phyloP scores from a whole-genome alignment of 75 land plant genomes.

The Cupressus sempervirens region DNA sequence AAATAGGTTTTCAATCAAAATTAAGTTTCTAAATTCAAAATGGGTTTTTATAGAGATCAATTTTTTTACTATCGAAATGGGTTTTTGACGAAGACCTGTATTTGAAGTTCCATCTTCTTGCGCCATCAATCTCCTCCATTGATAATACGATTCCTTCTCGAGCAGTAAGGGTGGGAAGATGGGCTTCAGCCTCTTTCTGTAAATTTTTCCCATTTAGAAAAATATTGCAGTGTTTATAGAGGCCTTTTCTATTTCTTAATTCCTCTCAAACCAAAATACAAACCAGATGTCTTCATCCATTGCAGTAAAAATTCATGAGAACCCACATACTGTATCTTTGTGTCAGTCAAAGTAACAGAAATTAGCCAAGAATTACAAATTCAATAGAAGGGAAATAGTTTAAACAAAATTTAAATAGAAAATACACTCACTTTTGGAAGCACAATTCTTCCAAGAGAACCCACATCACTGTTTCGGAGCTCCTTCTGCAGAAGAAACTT shows the following conservation, averaged over 20 bases:
- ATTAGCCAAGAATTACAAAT: too few species aligned
- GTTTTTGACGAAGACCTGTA: slow-evolving; percentile 32
- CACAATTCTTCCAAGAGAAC: slow-evolving; percentile 67
- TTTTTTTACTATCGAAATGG: too few species aligned
- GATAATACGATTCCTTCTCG: slow-evolving; percentile 48
- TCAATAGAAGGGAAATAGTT: too few species aligned
- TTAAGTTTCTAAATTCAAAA: too few species aligned
- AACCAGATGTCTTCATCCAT: neutral
- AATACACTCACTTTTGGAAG: slow-evolving; percentile 68
- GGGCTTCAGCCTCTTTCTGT: slow-evolving; percentile 65
- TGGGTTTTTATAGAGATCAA: too few species aligned
- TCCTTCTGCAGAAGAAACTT: slow-evolving; percentile 72
- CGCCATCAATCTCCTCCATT: slow-evolving; percentile 54
- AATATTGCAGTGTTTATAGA: neutral
- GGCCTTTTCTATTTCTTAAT: neutral
- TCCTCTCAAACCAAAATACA: neutral
- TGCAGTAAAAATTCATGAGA: too few species aligned
- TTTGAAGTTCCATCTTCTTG: slow-evolving; percentile 51
- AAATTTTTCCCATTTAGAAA: neutral
- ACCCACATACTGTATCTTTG: too few species aligned
- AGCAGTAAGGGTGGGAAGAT: slow-evolving; percentile 49
- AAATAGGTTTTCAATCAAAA: too few species aligned
- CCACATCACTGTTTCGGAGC: slow-evolving; percentile 75
- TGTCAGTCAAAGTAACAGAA: too few species aligned
- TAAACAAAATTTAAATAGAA: too few species aligned